Evolutionary conservation across 202 grass and related monocot species (phyloP).

Genomic region (Elaeis oleifera): DNA sequence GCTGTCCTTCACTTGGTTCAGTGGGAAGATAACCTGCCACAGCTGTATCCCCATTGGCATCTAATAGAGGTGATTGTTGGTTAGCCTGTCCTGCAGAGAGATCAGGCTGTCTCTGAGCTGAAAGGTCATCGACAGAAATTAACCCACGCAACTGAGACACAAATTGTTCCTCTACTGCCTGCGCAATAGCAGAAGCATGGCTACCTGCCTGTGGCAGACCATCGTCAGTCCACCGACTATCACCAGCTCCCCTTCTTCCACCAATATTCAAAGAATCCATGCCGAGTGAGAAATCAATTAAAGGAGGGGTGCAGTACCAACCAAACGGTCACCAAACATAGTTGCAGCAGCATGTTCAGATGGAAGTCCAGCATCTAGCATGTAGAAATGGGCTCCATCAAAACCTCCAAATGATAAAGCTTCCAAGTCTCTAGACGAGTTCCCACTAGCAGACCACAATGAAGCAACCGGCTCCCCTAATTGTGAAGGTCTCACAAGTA

Average conservation of each 20-base stretch:
- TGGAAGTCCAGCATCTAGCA: slow-evolving; percentile 54
- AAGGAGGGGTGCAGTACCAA: slow-evolving; percentile 44
- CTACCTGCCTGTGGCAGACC: slow-evolving; percentile 53
- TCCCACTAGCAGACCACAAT: slow-evolving; percentile 34
- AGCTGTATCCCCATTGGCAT: slow-evolving; percentile 23
- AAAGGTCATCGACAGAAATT: slow-evolving; percentile 26
- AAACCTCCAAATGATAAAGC: slow-evolving; percentile 34
- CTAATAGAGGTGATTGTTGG: slow-evolving; percentile 5
- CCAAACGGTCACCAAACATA: slow-evolving; percentile 44
- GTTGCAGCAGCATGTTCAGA: slow-evolving; percentile 31
- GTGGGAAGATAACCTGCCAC: slow-evolving; percentile 20
- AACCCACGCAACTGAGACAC: slow-evolving; percentile 44
- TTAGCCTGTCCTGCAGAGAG: slow-evolving; percentile 21
- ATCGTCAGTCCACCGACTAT: slow-evolving; percentile 67
- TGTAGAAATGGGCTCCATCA: slow-evolving; percentile 41
- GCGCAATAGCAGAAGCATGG: slow-evolving; percentile 62
- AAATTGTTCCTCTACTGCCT: slow-evolving; percentile 66
- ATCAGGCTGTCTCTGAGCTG: slow-evolving; percentile 16
- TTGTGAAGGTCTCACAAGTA: slow-evolving; percentile 47
- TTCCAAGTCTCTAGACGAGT: slow-evolving; percentile 37
- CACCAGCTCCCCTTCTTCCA: slow-evolving; percentile 48
- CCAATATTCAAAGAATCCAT: slow-evolving; percentile 53
- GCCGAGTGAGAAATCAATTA: slow-evolving; percentile 66
- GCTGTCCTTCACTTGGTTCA: slow-evolving; percentile 24
- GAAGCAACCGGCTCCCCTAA: slow-evolving; percentile 29